These are phyloP conservation scores for Diaporthe velutina DNA, from an alignment of 2,329 filamentous ascomycete species.

Conservation along the genomic window DNA sequence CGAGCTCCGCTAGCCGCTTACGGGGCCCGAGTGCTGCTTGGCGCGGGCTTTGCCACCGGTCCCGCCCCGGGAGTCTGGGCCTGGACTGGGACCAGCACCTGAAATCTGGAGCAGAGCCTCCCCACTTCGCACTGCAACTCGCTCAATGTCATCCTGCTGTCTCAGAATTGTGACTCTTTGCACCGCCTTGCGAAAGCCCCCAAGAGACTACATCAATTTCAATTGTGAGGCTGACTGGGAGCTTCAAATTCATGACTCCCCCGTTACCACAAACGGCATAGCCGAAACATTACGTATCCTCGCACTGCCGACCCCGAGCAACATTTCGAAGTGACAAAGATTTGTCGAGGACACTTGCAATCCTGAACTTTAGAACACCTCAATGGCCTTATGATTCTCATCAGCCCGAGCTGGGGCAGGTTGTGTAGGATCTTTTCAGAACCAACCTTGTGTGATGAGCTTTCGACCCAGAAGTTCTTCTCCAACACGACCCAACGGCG, in stretches of 20 bases:
- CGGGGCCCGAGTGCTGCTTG: slow-evolving; percentile 4
- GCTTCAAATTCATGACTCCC: not conserved
- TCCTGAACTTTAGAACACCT: not conserved
- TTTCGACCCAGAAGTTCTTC: not conserved
- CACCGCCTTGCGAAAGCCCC: not conserved
- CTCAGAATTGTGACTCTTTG: slow-evolving; percentile 12
- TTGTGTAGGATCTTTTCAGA: not conserved
- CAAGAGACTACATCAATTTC: not conserved
- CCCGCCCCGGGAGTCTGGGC: not conserved
- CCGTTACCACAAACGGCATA: not conserved
- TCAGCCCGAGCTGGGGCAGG: not conserved
- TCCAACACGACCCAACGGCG: not conserved
- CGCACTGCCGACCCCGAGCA: no score
- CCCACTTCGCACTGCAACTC: not conserved
- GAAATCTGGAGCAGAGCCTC: not conserved
- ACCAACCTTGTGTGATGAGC: no score
- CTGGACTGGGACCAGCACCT: no score
- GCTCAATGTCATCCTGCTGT: not conserved
- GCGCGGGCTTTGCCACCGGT: slow-evolving; percentile 13
- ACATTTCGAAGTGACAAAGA: not conserved
- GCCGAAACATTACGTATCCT: not conserved
- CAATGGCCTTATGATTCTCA: not conserved
- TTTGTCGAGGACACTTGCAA: not conserved
- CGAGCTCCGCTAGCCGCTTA: slow-evolving; percentile 27
- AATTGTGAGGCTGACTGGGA: not conserved